Evolutionary conservation across 108 stramenopile species (phyloP).

Genomic region (Nitzschia sp.): DNA sequence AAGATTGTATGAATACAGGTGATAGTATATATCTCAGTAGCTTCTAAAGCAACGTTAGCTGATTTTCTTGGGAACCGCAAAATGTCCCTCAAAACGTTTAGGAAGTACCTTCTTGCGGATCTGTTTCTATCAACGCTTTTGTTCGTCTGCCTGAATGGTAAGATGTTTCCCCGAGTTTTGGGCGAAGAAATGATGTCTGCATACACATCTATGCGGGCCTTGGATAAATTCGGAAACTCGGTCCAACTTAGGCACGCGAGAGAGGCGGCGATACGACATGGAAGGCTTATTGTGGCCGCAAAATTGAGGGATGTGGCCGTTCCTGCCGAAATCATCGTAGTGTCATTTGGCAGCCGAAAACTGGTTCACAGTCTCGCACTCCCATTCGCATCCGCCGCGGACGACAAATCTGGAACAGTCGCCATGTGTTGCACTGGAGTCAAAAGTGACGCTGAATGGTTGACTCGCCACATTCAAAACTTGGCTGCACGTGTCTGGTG

Average conservation of each 20-base stretch:
- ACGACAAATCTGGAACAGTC: not conserved
- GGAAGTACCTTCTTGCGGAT: too few species aligned
- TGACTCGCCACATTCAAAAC: conserved; percentile 27
- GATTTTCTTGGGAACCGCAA: too few species aligned
- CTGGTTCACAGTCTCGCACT: conserved; percentile 9
- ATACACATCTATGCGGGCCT: conserved; percentile 56
- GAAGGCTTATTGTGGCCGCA: conserved; percentile 50
- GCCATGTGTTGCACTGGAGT: conserved; percentile 41
- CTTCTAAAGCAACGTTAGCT: too few species aligned
- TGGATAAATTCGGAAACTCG: conserved; percentile 64
- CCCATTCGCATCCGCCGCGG: not conserved
- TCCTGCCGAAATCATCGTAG: not conserved
- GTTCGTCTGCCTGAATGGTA: too few species aligned
- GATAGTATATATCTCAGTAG: too few species aligned
- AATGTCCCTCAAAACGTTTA: too few species aligned
- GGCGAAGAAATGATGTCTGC: conserved; percentile 20
- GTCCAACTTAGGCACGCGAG: conserved; percentile 59
- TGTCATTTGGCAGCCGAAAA: conserved; percentile 21
- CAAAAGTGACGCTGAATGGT: conserved; percentile 45
- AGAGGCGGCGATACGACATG: conserved; percentile 43
- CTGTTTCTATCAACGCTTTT: too few species aligned
- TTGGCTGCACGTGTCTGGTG: conserved; percentile 36
- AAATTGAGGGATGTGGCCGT: not conserved
- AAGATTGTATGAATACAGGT: too few species aligned
- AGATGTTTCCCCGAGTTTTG: not conserved